Evolutionary conservation across 2,329 filamentous ascomycete species (phyloP).

Genomic region (Aspergillus aculeatus): DNA sequence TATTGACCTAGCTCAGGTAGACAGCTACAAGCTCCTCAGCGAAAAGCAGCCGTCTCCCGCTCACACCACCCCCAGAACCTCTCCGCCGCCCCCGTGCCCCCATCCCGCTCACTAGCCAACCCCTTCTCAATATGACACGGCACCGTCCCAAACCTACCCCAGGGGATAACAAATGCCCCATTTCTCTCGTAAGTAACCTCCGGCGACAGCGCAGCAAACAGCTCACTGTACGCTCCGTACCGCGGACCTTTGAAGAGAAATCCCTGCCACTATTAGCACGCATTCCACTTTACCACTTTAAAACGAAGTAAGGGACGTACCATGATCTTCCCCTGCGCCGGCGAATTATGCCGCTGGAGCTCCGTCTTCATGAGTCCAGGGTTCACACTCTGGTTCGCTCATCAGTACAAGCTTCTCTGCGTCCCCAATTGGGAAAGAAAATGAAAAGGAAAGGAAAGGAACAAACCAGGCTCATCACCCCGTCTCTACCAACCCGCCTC

Average conservation of each 20-base stretch:
- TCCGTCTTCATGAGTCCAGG: constrained; percentile 39
- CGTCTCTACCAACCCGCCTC: constrained; percentile 27
- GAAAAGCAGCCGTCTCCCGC: background rate
- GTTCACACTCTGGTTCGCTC: background rate
- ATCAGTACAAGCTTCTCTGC: background rate
- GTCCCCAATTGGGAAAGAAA: background rate
- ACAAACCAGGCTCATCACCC: constrained; percentile 35
- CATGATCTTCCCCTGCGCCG: background rate
- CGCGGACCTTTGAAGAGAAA: constrained; percentile 28
- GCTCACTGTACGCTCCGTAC: constrained; percentile 39
- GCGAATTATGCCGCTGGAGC: constrained; percentile 26
- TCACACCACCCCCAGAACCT: constrained; percentile 44
- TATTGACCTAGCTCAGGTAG: too few species aligned
- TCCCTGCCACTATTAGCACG: background rate
- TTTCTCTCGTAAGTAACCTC: constrained; percentile 32
- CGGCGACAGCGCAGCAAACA: constrained; percentile 37
- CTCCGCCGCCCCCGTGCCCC: constrained; percentile 29
- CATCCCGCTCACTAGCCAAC: constrained; percentile 22
- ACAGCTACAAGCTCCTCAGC: background rate
- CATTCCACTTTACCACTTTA: constrained; percentile 17
- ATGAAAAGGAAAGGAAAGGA: constrained; percentile 4
- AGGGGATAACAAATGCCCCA: constrained; percentile 48
- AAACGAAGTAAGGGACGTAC: background rate
- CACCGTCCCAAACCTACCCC: constrained; percentile 42
- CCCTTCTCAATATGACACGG: constrained; percentile 27